A percentile compares a stretch with the other conserved stretches of the same genome.
phyloP scores from a whole-genome alignment of 2,329 filamentous ascomycete species.

The Aphanoascus verrucosus region DNA sequence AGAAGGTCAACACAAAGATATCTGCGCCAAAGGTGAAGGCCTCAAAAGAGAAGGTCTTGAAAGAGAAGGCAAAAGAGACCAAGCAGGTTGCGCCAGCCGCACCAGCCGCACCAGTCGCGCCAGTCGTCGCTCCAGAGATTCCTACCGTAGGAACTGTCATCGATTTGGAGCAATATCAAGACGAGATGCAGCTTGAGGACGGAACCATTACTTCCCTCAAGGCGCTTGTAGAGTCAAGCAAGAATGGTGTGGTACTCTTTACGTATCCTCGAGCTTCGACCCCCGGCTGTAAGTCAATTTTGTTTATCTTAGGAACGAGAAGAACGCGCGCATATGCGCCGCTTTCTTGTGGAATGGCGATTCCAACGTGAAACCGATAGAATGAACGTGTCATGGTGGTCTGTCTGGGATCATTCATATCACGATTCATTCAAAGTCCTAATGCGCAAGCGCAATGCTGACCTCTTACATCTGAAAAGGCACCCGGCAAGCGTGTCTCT shows the following conservation, averaged over 20 bases:
- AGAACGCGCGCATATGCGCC: neutral
- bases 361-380: neutral
- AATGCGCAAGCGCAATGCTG: neutral
- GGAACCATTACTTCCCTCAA: constrained; percentile 69
- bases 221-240: constrained; percentile 70
- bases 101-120: neutral
- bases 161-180: constrained; percentile 46
- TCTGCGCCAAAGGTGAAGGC: constrained; percentile 21
- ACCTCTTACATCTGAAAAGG: constrained; percentile 42
- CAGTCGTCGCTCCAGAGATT: constrained; percentile 16
- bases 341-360: too few relatives aligned
- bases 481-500: constrained; percentile 85
- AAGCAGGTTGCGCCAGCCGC: neutral
- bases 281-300: constrained; percentile 64
- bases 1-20: constrained; percentile 31
- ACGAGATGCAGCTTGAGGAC: constrained; percentile 74
- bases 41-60: constrained; percentile 25
- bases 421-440: neutral
- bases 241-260: constrained; percentile 79
- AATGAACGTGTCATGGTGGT: neutral
- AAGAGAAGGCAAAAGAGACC: constrained; percentile 21
- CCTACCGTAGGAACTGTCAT: constrained; percentile 37
- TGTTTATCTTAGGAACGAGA: constrained; percentile 4
- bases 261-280: constrained; percentile 94
- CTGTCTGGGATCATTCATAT: neutral